Percentiles rank a stretch among this genome's conserved stretches.
These are phyloP conservation scores for Striga asiatica DNA, from an alignment of 257 asterid genomes.

Conservation along the genomic window DNA sequence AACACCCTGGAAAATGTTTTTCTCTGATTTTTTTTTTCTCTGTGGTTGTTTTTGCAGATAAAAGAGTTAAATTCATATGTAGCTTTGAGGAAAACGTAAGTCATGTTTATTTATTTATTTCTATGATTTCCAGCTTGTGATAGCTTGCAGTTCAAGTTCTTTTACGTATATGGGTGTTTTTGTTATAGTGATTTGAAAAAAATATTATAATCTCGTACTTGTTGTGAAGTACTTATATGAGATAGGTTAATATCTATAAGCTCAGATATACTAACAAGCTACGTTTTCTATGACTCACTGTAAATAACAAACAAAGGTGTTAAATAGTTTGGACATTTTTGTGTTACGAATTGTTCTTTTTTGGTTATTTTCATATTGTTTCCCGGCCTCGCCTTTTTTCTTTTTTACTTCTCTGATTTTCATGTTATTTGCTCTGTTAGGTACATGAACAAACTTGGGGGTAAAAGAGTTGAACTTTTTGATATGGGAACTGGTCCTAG, in stretches of 20 bases:
- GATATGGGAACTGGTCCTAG: constrained; percentile 78
- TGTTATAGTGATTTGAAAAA: background rate
- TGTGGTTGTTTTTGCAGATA: constrained; percentile 53
- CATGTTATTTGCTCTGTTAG: constrained; percentile 31
- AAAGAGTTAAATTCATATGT: constrained; percentile 93
- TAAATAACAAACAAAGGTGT: background rate
- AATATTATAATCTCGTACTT: background rate
- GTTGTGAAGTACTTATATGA: background rate
- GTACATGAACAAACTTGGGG: constrained; percentile 85
- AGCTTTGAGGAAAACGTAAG: constrained; percentile 92
- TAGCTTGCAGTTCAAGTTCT: constrained; percentile 1
- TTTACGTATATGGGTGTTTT: background rate
- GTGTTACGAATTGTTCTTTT: constrained; percentile 3
- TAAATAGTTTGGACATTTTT: background rate
- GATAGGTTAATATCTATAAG: background rate
- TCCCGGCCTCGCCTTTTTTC: too few relatives aligned
- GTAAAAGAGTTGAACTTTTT: constrained; percentile 91
- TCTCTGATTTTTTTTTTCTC: background rate
- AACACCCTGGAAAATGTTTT: too few relatives aligned
- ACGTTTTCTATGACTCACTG: too few relatives aligned
- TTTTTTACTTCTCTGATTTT: background rate
- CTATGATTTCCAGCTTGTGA: background rate
- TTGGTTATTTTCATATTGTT: background rate
- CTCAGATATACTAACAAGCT: too few relatives aligned
- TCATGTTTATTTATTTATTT: constrained; percentile 24